These are phyloP conservation scores for Agaricus blazei DNA, from an alignment of 768 basidiomycete species.

Conservation along the genomic window DNA sequence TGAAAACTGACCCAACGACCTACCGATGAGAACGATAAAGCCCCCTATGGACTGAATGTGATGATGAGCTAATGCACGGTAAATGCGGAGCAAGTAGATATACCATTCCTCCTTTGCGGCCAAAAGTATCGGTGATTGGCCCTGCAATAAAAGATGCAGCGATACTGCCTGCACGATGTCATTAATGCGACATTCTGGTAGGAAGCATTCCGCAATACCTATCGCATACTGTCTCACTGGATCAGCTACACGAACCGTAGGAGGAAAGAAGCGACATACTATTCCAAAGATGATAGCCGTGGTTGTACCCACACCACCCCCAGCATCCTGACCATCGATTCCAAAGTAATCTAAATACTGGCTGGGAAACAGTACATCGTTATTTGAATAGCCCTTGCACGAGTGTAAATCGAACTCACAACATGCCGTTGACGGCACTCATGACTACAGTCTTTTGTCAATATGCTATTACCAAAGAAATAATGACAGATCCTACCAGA, in stretches of 20 bases:
- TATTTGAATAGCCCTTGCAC: background rate
- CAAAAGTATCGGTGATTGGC: constrained; percentile 35
- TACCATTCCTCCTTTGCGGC: constrained; percentile 42
- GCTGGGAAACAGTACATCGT: constrained; percentile 12
- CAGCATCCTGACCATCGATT: constrained; percentile 32
- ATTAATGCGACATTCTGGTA: background rate
- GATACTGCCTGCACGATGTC: constrained; percentile 15
- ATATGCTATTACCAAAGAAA: background rate
- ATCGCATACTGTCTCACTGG: constrained; percentile 32
- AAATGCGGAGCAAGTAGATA: background rate
- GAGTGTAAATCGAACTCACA: constrained; percentile 22
- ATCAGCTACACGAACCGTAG: background rate
- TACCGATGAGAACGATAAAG: constrained; percentile 33
- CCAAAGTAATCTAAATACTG: constrained; percentile 37
- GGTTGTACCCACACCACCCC: constrained; percentile 38
- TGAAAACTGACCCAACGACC: background rate
- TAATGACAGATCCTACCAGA: constrained; percentile 25
- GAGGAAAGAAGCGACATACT: constrained; percentile 18
- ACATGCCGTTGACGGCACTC: constrained; percentile 44
- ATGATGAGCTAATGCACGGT: background rate
- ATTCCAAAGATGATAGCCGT: constrained; percentile 43
- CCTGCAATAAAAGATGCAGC: constrained; percentile 35
- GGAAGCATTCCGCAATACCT: constrained; percentile 19
- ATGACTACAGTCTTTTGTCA: constrained; percentile 27
- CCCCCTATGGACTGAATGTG: constrained; percentile 30